Evolutionary conservation across 306 rosid species (phyloP).

Genomic region (Lablab purpureus): DNA sequence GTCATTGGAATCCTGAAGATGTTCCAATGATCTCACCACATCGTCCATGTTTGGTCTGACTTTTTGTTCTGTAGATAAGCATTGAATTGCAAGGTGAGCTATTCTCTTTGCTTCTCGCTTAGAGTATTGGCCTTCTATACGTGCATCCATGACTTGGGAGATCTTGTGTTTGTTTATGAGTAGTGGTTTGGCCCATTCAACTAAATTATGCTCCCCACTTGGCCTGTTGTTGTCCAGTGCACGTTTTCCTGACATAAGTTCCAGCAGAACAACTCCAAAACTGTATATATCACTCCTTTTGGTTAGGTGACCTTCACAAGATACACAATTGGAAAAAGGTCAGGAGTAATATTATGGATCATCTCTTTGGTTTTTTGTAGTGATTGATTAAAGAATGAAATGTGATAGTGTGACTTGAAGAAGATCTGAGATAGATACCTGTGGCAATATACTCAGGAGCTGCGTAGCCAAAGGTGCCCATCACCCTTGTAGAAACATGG

Average conservation of each 20-base stretch:
- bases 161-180: constrained; percentile 74
- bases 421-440: constrained; percentile 65
- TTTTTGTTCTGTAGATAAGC: constrained; percentile 67
- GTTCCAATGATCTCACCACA: constrained; percentile 77
- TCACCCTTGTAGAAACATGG: constrained; percentile 92
- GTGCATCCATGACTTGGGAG: constrained; percentile 71
- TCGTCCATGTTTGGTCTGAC: constrained; percentile 71
- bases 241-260: constrained; percentile 80
- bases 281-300: constrained; percentile 89
- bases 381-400: constrained; percentile 10
- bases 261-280: constrained; percentile 89
- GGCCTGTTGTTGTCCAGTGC: constrained; percentile 86
- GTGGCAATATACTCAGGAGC: constrained; percentile 96
- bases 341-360: constrained; percentile 28
- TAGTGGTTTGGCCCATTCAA: constrained; percentile 88
- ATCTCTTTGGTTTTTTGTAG: neutral
- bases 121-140: constrained; percentile 80
- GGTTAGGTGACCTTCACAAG: constrained; percentile 82
- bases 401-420: neutral
- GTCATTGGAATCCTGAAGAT: constrained; percentile 59
- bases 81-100: constrained; percentile 68
- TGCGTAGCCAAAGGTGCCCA: constrained; percentile 93
- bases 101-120: constrained; percentile 59
- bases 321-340: constrained; percentile 34
- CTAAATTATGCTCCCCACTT: constrained; percentile 65